Percentiles rank a stretch among this genome's conserved stretches.
These are phyloP conservation scores for Trichoderma koningii DNA, from an alignment of 2,329 filamentous ascomycete genomes.

Conservation along the genomic window DNA sequence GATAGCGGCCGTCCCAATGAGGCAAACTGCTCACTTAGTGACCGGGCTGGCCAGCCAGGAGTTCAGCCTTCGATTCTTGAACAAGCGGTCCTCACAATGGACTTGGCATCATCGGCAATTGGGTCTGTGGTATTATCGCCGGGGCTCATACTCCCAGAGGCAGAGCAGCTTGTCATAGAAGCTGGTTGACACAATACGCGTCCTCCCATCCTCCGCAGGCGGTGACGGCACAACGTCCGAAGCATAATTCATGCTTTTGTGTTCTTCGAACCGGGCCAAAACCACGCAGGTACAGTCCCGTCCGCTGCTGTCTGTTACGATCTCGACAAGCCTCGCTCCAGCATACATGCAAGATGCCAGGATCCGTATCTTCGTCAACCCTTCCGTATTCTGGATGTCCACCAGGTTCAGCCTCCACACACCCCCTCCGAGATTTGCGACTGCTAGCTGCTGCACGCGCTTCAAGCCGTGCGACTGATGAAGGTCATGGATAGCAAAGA, in stretches of 20 bases:
- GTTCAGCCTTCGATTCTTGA: not conserved
- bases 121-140: conserved; percentile 1
- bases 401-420: conserved; percentile 83
- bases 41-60: not conserved
- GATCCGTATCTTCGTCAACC: conserved; percentile 48
- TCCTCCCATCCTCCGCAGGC: not conserved
- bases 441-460: conserved; percentile 57
- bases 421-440: conserved; percentile 71
- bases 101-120: not conserved
- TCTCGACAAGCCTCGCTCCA: conserved; percentile 67
- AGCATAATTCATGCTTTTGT: conserved; percentile 94
- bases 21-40: conserved; percentile 8
- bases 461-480: conserved; percentile 45
- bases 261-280: conserved; percentile 74
- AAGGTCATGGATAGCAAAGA: conserved; percentile 57
- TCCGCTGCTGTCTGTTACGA: conserved; percentile 42
- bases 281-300: conserved; percentile 63
- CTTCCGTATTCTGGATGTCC: conserved; percentile 33
- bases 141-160: conserved; percentile 55
- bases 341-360: conserved; percentile 94
- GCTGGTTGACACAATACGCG: conserved; percentile 67
- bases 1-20: not conserved
- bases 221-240: conserved; percentile 58
- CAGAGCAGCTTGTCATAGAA: conserved; percentile 75
- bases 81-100: not conserved